Evolutionary conservation across 2,329 filamentous ascomycete genomes (phyloP).

Genomic region (Tolypocladium ophioglossoides): DNA sequence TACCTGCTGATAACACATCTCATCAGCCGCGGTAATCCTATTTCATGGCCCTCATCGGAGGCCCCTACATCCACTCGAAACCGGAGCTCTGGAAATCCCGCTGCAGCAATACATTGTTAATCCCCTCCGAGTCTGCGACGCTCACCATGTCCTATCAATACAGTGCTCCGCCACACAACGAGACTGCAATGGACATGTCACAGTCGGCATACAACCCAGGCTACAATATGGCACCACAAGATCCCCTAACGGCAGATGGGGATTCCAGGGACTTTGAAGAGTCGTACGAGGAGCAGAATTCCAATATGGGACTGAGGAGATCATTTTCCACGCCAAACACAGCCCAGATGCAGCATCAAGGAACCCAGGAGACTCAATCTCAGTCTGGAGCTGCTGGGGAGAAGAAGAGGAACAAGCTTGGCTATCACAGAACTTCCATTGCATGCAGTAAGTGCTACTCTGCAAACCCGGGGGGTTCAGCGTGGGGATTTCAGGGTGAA

Average conservation of each 20-base stretch:
- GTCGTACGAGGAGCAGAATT: conserved; percentile 23
- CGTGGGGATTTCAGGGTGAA: too few species aligned
- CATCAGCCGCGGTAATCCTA: neutral
- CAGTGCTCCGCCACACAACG: conserved; percentile 29
- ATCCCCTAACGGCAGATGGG: conserved; percentile 16
- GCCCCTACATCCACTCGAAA: conserved; percentile 19
- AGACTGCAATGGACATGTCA: conserved; percentile 30
- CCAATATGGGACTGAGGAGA: conserved; percentile 30
- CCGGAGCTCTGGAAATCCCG: conserved; percentile 18
- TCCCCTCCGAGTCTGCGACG: neutral
- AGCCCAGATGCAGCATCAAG: conserved; percentile 27
- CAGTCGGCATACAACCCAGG: conserved; percentile 23
- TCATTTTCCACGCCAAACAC: conserved; percentile 40
- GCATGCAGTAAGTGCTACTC: conserved; percentile 70
- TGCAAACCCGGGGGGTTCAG: neutral
- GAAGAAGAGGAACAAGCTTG: conserved; percentile 74
- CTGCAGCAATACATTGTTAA: conserved; percentile 2
- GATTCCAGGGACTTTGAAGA: conserved; percentile 21
- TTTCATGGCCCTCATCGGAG: conserved; percentile 26
- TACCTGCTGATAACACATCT: neutral
- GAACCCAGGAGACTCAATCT: conserved; percentile 13
- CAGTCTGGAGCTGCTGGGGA: conserved; percentile 29
- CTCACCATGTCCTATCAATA: conserved; percentile 38
- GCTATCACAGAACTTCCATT: conserved; percentile 89
- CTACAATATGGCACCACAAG: conserved; percentile 17